Percentiles rank a stretch among this genome's conserved stretches.
Conservation (phyloP, 768 basidiomycete species). For the Ramaria sp. region DNA sequence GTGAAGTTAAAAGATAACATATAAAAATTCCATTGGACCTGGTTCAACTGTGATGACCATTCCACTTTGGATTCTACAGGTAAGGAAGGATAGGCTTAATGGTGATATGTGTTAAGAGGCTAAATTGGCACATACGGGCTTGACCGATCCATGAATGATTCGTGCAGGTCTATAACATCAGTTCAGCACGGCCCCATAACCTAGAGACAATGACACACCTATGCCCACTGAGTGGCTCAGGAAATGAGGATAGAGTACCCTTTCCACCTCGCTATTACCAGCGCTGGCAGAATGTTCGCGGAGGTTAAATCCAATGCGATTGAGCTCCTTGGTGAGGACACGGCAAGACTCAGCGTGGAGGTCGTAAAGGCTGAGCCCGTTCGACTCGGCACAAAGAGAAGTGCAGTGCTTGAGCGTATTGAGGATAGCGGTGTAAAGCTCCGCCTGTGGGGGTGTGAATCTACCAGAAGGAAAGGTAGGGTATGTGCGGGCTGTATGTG, state of each 20-base stretch:
- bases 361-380: slow-evolving; percentile 52
- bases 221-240: slow-evolving; percentile 89
- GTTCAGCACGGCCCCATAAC: neutral
- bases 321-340: slow-evolving; percentile 58
- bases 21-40: slow-evolving; percentile 29
- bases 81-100: no score
- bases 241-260: slow-evolving; percentile 82
- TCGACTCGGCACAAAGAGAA: slow-evolving; percentile 43
- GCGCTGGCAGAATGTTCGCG: slow-evolving; percentile 21
- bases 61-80: slow-evolving; percentile 54
- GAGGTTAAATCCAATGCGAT: slow-evolving; percentile 64
- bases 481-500: slow-evolving; percentile 65
- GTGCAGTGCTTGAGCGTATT: slow-evolving; percentile 61
- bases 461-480: slow-evolving; percentile 57
- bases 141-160: slow-evolving; percentile 53
- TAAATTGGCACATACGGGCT: slow-evolving; percentile 31
- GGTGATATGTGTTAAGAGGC: neutral
- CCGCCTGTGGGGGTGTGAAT: slow-evolving; percentile 71
- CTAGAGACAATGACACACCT: slow-evolving; percentile 31
- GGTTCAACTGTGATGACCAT: slow-evolving; percentile 94
- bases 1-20: neutral
- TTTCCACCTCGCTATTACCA: slow-evolving; percentile 47
- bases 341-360: slow-evolving; percentile 68
- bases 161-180: slow-evolving; percentile 66
- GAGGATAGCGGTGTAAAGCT: slow-evolving; percentile 75